Evolutionary conservation across 1,139 yeast genomes (phyloP).

Genomic region (Geotrichum cucujoidarum): DNA sequence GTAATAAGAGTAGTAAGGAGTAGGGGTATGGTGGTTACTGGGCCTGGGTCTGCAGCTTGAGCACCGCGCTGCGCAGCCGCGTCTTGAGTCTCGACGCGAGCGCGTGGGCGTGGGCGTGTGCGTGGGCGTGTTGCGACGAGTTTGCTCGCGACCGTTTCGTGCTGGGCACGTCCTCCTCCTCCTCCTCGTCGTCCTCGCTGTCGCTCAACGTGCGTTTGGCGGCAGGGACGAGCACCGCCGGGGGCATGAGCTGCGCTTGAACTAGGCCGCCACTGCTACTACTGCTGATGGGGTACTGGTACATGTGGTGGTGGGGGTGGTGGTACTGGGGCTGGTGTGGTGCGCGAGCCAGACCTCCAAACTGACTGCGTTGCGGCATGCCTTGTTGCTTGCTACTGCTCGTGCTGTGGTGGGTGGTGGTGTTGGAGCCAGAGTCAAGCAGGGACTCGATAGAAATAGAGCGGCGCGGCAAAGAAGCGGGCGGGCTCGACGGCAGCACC

Average conservation of each 20-base stretch:
- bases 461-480: background rate
- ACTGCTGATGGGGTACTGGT: background rate
- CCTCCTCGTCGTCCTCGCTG: too few species aligned
- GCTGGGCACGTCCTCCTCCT: too few species aligned
- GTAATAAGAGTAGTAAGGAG: too few species aligned
- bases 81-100: conserved; percentile 43
- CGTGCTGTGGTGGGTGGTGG: background rate
- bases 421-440: background rate
- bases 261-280: too few species aligned
- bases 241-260: too few species aligned
- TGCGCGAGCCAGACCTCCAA: too few species aligned
- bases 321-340: background rate
- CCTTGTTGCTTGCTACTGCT: too few species aligned
- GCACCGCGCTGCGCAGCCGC: conserved; percentile 44
- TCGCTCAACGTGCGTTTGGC: too few species aligned
- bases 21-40: too few species aligned
- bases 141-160: background rate
- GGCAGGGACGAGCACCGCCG: too few species aligned
- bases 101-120: conserved; percentile 17
- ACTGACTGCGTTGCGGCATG: too few species aligned
- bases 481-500: background rate
- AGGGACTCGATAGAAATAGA: conserved; percentile 7
- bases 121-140: background rate
- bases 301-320: background rate
- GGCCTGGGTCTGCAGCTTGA: conserved; percentile 43